Base-by-base conservation (phyloP, 2,329 filamentous ascomycete species). In the Pestalotiopsis sp. region DNA sequence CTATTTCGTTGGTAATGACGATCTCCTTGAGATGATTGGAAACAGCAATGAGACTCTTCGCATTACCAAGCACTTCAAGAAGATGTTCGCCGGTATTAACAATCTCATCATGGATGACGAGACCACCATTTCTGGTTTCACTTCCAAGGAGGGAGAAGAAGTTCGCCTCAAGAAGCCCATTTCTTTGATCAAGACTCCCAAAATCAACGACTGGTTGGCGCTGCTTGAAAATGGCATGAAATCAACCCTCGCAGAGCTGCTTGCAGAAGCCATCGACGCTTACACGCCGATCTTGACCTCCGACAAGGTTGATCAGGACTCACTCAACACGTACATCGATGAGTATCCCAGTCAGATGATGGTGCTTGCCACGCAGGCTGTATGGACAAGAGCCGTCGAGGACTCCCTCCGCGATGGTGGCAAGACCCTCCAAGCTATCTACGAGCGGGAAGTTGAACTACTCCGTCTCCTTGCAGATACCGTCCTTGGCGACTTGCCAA, bases 1-100 rank as follows among this genome's bases (percentile, higher is more conserved):
- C 85, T 99, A 99, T 84, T 99, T 99, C 75, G 97, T 99, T 68
- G 96, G 96, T 80, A 97, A 99, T 76, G 97, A 99, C 78, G 96
- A 99, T 81, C 84, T 99, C 68, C 87, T 99, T 27, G 96, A 99
- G 80, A 99, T 99, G 83, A 99, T 99, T 72, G 96, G 96, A 78
- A 99, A 99, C 80, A 98, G 95, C 83, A 98, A 98, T 77, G 96
- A 99, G 77, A 97, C 95, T 11, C 84, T 96, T 70, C 94, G 96
- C 67, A 97, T 99, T 73, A 94, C 96, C 56, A 99, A 99, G 80
- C 97, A 99, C 83, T 94, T 99, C 85, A 95, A 97, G 80, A 99
- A 99, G 86, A 99, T 99, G 96, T 99, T 99, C 85, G 96, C 97
- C 72, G 96, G 96, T 71, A 86, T 99, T 62, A 95, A 92, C 4